Conservation (phyloP, 2,329 filamentous ascomycete genomes). For the Neofusicoccum ribis region DNA sequence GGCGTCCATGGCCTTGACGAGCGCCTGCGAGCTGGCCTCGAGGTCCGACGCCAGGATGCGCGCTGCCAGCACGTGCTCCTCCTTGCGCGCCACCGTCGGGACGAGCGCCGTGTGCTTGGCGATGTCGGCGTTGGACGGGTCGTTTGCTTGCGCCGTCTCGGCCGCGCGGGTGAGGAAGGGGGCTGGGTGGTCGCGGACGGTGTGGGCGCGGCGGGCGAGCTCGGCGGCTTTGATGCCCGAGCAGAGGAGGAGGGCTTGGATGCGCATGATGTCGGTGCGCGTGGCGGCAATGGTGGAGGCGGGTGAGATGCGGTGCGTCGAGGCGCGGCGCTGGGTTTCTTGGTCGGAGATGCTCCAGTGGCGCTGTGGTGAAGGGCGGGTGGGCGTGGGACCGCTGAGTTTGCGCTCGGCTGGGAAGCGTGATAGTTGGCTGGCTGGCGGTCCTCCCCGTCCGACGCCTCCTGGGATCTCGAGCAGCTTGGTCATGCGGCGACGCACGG, state of each 20-base stretch:
- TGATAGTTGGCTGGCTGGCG: constrained; percentile 30
- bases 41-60: constrained; percentile 51
- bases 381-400: constrained; percentile 25
- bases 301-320: constrained; percentile 35
- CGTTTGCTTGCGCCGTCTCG: constrained; percentile 40
- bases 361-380: constrained; percentile 44
- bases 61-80: constrained; percentile 57
- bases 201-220: constrained; percentile 66
- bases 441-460: constrained; percentile 28
- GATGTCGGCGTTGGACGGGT: constrained; percentile 23
- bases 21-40: constrained; percentile 44
- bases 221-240: constrained; percentile 90
- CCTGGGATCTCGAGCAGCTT: constrained; percentile 35
- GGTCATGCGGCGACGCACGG: constrained; percentile 32
- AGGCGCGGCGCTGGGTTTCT: constrained; percentile 25
- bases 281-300: constrained; percentile 26
- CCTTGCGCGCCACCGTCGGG: constrained; percentile 50
- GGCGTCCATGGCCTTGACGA: constrained; percentile 53
- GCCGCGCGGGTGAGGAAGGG: constrained; percentile 41
- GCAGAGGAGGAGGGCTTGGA: constrained; percentile 73
- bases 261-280: constrained; percentile 75
- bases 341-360: constrained; percentile 62
- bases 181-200: constrained; percentile 33
- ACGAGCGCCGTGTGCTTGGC: constrained; percentile 29
- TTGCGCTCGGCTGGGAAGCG: not conserved